A percentile compares a stretch with the other conserved stretches of the same genome.
These are phyloP conservation scores for Pichia gijzeniarum DNA, from an alignment of 805 yeast species.

Conservation along the genomic window DNA sequence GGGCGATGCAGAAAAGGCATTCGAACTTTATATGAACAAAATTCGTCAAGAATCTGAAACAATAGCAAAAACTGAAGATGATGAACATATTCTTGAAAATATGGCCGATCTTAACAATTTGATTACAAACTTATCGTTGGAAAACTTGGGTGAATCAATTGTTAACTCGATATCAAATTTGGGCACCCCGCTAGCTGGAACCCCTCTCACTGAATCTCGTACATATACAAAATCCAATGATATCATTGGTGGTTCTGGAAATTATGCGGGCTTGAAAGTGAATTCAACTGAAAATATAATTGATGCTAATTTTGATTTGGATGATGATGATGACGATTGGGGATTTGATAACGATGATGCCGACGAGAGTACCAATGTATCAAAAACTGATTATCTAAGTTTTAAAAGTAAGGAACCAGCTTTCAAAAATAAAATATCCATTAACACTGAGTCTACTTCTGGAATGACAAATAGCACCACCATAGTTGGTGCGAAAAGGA, in stretches of 20 bases:
- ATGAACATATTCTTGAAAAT: constrained; percentile 21
- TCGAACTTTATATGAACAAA: constrained; percentile 53
- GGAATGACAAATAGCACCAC: background rate
- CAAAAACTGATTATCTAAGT: background rate
- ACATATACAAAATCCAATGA: background rate
- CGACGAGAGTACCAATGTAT: background rate
- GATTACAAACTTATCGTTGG: constrained; percentile 19
- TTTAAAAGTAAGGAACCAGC: too few species aligned
- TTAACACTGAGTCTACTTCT: background rate
- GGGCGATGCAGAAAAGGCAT: constrained; percentile 59
- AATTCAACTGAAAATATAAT: constrained; percentile 1
- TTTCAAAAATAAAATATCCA: background rate
- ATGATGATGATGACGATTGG: constrained; percentile 26
- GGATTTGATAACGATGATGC: constrained; percentile 23
- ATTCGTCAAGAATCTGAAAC: constrained; percentile 42
- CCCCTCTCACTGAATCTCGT: constrained; percentile 6
- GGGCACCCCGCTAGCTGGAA: constrained; percentile 1
- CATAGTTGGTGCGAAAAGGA: background rate
- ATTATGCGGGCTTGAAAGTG: background rate
- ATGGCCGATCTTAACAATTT: constrained; percentile 12
- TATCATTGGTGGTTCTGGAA: too few species aligned
- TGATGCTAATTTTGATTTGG: constrained; percentile 20
- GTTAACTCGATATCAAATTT: constrained; percentile 3
- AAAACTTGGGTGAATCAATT: constrained; percentile 16
- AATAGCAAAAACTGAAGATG: constrained; percentile 24